These are phyloP conservation scores for Eremomyces bilateralis DNA, from an alignment of 495 filamentous ascomycete genomes.

Conservation along the genomic window DNA sequence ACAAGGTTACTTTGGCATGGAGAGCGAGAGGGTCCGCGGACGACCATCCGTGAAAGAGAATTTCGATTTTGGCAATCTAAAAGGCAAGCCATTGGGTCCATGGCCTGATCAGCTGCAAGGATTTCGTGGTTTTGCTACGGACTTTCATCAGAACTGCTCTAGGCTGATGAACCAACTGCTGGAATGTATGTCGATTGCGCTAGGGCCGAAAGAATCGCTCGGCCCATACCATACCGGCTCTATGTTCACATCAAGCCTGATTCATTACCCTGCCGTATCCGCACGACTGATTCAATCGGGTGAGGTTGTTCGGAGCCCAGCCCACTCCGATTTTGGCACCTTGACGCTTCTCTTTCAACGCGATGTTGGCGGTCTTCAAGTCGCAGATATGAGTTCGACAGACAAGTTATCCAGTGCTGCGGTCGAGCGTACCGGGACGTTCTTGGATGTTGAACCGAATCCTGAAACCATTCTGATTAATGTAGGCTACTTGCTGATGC, in stretches of 20 bases:
- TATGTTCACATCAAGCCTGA: constrained; percentile 31
- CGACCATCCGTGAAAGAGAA: constrained; percentile 33
- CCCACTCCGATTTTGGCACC: constrained; percentile 3
- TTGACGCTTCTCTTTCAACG: constrained; percentile 4
- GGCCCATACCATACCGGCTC: constrained; percentile 5
- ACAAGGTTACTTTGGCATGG: constrained; percentile 43
- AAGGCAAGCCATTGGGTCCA: constrained; percentile 32
- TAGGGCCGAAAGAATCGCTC: constrained; percentile 6
- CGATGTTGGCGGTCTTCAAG: constrained; percentile 2
- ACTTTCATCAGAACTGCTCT: constrained; percentile 23
- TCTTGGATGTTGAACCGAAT: constrained; percentile 1
- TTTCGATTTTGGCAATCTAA: constrained; percentile 42
- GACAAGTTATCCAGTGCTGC: background rate
- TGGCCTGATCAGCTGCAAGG: constrained; percentile 33
- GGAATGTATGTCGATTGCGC: constrained; percentile 7
- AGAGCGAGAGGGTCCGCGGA: constrained; percentile 35
- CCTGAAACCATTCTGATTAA: constrained; percentile 20
- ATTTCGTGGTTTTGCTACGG: constrained; percentile 36
- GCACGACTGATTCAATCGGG: constrained; percentile 7
- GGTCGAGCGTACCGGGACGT: background rate
- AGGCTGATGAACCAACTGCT: constrained; percentile 9
- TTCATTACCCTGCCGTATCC: constrained; percentile 42
- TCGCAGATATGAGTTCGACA: constrained; percentile 1
- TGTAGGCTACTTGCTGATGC: constrained; percentile 23
- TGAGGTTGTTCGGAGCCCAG: background rate